Conservation (phyloP, 2,329 filamentous ascomycete genomes). For the Alternaria brassicicola region DNA sequence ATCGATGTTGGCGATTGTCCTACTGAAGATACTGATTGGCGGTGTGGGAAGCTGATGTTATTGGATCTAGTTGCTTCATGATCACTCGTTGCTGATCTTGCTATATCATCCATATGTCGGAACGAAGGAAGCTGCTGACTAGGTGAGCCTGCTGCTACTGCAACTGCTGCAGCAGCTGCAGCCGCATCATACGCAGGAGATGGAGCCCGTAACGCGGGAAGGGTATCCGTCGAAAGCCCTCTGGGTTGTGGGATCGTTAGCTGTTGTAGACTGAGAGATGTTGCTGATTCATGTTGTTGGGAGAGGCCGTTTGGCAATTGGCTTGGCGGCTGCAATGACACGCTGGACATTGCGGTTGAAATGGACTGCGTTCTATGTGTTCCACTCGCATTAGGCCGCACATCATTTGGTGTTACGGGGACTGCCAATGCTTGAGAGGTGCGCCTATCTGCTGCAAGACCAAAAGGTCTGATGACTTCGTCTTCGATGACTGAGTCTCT, state of each 20-base stretch:
- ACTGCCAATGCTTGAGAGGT: conserved; percentile 16
- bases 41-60: conserved; percentile 37
- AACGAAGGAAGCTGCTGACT: conserved; percentile 44
- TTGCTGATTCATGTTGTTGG: conserved; percentile 32
- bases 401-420: conserved; percentile 9
- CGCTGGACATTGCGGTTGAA: conserved; percentile 14
- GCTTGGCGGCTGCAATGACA: conserved; percentile 14
- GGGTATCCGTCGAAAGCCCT: conserved; percentile 37
- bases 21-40: conserved; percentile 46
- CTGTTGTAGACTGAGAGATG: conserved; percentile 38
- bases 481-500: conserved; percentile 27
- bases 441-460: conserved; percentile 17
- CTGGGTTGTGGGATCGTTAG: conserved; percentile 42
- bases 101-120: conserved; percentile 42
- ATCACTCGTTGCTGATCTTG: conserved; percentile 41
- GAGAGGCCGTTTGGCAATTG: conserved; percentile 30
- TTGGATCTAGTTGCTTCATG: conserved; percentile 37
- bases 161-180: too few species aligned
- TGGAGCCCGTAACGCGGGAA: conserved; percentile 45
- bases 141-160: conserved; percentile 36
- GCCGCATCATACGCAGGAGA: conserved; percentile 39
- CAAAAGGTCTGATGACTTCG: conserved; percentile 12
- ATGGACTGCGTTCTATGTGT: conserved; percentile 6
- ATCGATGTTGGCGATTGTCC: conserved; percentile 45
- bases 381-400: conserved; percentile 10